These are phyloP conservation scores for Cicer judaicum DNA, from an alignment of 306 rosid genomes.

Conservation along the genomic window DNA sequence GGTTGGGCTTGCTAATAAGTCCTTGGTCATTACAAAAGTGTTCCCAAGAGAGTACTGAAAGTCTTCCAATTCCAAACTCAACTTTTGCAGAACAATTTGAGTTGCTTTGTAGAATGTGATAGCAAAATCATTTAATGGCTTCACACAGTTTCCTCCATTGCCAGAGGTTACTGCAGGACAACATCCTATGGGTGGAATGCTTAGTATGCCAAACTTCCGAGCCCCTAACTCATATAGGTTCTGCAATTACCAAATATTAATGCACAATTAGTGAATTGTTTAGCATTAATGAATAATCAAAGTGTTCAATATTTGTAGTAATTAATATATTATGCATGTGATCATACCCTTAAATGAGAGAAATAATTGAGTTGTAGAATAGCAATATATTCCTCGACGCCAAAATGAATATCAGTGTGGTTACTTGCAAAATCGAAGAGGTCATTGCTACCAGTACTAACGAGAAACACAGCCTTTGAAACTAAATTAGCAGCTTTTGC, in stretches of 20 bases:
- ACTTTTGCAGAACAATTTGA: conserved; percentile 17
- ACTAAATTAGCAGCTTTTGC: conserved; percentile 16
- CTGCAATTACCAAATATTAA: conserved; percentile 41
- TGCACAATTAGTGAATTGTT: too few species aligned
- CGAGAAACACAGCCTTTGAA: conserved; percentile 54
- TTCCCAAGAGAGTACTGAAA: conserved; percentile 53
- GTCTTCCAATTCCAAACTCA: conserved; percentile 45
- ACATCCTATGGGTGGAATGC: conserved; percentile 58
- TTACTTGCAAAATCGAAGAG: conserved; percentile 49
- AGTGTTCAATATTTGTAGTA: too few species aligned
- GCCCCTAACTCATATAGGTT: conserved; percentile 54
- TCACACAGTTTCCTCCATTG: conserved; percentile 37
- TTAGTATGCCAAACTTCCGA: conserved; percentile 56
- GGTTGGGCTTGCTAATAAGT: neutral
- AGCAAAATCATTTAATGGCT: conserved; percentile 51
- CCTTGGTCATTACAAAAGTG: conserved; percentile 44
- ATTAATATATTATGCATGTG: too few species aligned
- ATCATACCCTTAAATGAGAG: conserved; percentile 43
- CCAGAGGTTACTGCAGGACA: conserved; percentile 45
- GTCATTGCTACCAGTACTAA: conserved; percentile 62
- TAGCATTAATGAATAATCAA: too few species aligned
- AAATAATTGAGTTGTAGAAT: conserved; percentile 28
- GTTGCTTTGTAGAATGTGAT: conserved; percentile 32
- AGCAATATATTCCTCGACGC: conserved; percentile 8
- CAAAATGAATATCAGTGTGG: neutral